Conservation (phyloP, 2,329 filamentous ascomycete genomes). For the Biscogniauxia mediterranea region DNA sequence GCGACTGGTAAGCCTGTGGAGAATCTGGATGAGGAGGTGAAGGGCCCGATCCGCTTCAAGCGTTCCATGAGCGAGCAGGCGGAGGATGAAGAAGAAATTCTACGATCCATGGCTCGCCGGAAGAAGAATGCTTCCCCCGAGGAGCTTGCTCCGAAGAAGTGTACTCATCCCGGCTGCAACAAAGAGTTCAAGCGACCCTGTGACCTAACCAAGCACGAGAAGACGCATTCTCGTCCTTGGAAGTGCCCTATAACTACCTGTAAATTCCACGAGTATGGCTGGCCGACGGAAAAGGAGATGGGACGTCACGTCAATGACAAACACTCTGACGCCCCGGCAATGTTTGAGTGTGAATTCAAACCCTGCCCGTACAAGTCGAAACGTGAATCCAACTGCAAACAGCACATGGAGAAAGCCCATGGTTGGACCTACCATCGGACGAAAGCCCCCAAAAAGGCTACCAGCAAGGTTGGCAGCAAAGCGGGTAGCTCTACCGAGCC, state of each 20-base stretch:
- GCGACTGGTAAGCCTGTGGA: slow-evolving; percentile 66
- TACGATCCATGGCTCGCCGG: slow-evolving; percentile 90
- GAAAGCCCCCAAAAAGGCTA: slow-evolving; percentile 76
- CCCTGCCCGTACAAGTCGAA: slow-evolving; percentile 93
- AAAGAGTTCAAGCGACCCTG: slow-evolving; percentile 97
- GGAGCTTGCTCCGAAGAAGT: slow-evolving; percentile 77
- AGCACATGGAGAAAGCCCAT: slow-evolving; percentile 98
- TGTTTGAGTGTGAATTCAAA: slow-evolving; percentile 80
- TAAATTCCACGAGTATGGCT: slow-evolving; percentile 88
- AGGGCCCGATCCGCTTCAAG: slow-evolving; percentile 56
- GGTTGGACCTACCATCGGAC: slow-evolving; percentile 87
- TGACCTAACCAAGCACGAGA: slow-evolving; percentile 96
- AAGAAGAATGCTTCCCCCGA: slow-evolving; percentile 90
- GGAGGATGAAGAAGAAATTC: slow-evolving; percentile 77
- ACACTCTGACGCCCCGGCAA: slow-evolving; percentile 75
- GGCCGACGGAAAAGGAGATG: slow-evolving; percentile 97
- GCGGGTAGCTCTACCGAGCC: slow-evolving; percentile 48
- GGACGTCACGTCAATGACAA: slow-evolving; percentile 96
- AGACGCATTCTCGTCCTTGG: slow-evolving; percentile 94
- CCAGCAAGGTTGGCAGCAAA: slow-evolving; percentile 42
- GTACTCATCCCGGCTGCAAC: slow-evolving; percentile 71
- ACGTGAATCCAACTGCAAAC: slow-evolving; percentile 94
- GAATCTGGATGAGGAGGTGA: slow-evolving; percentile 45
- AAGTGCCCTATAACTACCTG: slow-evolving; percentile 82
- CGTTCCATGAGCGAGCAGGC: slow-evolving; percentile 66